phyloP scores from a whole-genome alignment of 169 alveolate species.

The Theileria sp. region DNA sequence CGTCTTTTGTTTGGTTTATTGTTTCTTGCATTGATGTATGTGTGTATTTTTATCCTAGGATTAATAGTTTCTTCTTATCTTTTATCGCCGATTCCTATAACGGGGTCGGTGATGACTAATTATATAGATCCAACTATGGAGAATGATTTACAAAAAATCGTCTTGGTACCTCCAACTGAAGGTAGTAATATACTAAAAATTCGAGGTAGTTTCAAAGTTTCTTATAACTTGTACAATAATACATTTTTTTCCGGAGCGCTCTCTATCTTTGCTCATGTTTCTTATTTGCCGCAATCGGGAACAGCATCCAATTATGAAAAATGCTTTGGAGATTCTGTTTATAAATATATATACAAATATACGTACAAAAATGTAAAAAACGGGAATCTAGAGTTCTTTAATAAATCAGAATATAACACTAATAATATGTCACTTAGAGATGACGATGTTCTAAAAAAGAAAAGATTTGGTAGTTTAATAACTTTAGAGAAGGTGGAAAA shows the following conservation, averaged over 20 bases:
- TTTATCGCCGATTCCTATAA: conserved; percentile 37
- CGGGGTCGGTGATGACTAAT: conserved; percentile 33
- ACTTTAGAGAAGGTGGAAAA: conserved; percentile 24
- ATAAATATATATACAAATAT: conserved; percentile 4
- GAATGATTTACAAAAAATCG: conserved; percentile 23
- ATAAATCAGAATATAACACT: background rate
- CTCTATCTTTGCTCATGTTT: conserved; percentile 19
- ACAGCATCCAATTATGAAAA: background rate
- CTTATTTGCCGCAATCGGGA: conserved; percentile 33
- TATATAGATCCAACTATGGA: background rate
- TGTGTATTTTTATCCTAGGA: conserved; percentile 31
- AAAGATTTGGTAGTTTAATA: conserved; percentile 28
- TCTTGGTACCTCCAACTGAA: conserved; percentile 1
- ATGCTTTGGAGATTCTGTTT: conserved; percentile 17
- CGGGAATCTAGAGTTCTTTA: conserved; percentile 2
- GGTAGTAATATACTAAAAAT: conserved; percentile 5
- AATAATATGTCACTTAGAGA: conserved; percentile 1
- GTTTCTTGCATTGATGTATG: conserved; percentile 27
- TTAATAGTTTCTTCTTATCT: conserved; percentile 32
- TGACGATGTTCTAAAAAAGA: conserved; percentile 1
- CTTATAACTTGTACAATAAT: conserved; percentile 39
- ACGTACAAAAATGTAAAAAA: background rate
- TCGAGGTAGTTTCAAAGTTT: conserved; percentile 32
- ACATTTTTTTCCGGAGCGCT: conserved; percentile 57
- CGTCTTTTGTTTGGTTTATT: conserved; percentile 10